phyloP scores from a whole-genome alignment of 768 basidiomycete species.

The Termitomyces sp. region DNA sequence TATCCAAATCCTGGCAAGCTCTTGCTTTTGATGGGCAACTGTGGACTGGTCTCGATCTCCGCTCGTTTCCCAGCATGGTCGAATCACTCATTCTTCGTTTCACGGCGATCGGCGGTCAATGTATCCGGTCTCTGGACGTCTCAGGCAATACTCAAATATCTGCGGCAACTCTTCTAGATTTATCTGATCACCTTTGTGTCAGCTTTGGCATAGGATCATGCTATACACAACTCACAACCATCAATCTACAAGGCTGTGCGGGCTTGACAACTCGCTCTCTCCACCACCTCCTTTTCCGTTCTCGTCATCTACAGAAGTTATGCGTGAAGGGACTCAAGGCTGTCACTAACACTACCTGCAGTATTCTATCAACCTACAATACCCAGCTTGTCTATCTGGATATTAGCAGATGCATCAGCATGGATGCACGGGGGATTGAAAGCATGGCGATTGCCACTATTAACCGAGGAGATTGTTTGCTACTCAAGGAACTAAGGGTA shows the following conservation, averaged over 20 bases:
- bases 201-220: slow-evolving; percentile 26
- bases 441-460: slow-evolving; percentile 39
- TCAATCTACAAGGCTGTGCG: slow-evolving; percentile 73
- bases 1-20: slow-evolving; percentile 70
- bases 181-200: slow-evolving; percentile 51
- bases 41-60: slow-evolving; percentile 67
- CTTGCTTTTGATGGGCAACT: slow-evolving; percentile 83
- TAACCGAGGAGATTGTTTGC: slow-evolving; percentile 40
- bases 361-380: slow-evolving; percentile 56
- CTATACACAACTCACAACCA: slow-evolving; percentile 61
- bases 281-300: slow-evolving; percentile 62
- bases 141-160: slow-evolving; percentile 53
- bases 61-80: slow-evolving; percentile 54
- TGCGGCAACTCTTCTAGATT: slow-evolving; percentile 41
- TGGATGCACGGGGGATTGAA: slow-evolving; percentile 61
- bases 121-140: slow-evolving; percentile 56
- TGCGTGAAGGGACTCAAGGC: slow-evolving; percentile 62
- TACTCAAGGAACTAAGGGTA: slow-evolving; percentile 57
- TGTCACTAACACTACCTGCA: slow-evolving; percentile 73
- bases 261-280: slow-evolving; percentile 60
- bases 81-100: slow-evolving; percentile 46
- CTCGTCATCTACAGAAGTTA: slow-evolving; percentile 51
- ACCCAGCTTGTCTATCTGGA: slow-evolving; percentile 55
- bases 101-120: slow-evolving; percentile 52
- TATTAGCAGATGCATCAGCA: slow-evolving; percentile 62